Conservation (phyloP, 2,329 filamentous ascomycete genomes). For the Blastomyces gilchristii region DNA sequence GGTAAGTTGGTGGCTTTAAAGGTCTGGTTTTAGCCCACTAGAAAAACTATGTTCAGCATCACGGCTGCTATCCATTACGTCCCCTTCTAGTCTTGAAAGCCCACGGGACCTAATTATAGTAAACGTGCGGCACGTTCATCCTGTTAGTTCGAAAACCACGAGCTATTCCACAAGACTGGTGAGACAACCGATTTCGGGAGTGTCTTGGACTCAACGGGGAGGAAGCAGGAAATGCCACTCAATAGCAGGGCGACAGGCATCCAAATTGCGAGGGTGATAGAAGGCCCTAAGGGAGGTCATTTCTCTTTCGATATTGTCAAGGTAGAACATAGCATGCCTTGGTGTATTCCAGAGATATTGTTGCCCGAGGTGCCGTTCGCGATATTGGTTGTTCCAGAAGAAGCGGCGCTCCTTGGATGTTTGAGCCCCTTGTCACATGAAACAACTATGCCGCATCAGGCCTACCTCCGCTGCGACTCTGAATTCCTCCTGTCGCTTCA, state of each 20-base stretch:
- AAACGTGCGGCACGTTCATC: neutral
- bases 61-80: neutral
- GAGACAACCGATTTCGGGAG: neutral
- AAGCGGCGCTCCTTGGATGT: neutral
- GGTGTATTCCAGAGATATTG: neutral
- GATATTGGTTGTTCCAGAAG: neutral
- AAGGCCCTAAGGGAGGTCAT: neutral
- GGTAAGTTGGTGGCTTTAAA: neutral
- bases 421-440: constrained; percentile 8
- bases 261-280: neutral
- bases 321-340: neutral
- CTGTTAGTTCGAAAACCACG: neutral
- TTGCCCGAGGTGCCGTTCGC: neutral
- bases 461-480: neutral
- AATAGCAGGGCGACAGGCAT: neutral
- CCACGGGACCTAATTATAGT: neutral
- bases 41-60: neutral
- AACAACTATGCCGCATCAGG: constrained; percentile 4
- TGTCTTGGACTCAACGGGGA: neutral
- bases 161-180: neutral
- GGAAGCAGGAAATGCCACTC: neutral
- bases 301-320: neutral
- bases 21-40: neutral
- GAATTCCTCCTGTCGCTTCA: neutral
- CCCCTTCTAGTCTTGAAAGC: neutral